Evolutionary conservation across 1,284 basidiomycete genomes (phyloP), one percentile per base, ranked within the genome.

Genomic region (Ceratobasidium sp.): DNA sequence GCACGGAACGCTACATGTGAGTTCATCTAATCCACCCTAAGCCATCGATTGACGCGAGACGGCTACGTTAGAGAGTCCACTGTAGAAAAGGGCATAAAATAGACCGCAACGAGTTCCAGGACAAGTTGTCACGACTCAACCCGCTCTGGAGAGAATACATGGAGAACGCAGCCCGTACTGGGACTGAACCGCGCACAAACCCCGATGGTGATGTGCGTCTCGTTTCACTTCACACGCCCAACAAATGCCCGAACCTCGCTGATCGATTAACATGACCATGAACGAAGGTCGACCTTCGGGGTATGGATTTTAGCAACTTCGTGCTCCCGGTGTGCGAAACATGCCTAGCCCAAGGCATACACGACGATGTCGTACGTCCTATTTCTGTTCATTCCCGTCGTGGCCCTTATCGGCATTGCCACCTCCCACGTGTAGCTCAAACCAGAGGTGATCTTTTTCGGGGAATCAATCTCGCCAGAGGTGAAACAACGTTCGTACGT

Each of bases 201-300:
- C 96, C 96, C 5, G 96, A 97, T 79, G 96, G 96, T 80, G 96
- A 97, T 84, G 95, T 94, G 78, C 73, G 88, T 84, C n/a, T 71
- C 47, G 19, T 31, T n/a, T 44, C 22, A 4, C 15, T 9, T 47
- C 14, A 29, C 56, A 41, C 29, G 29, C 56, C 56, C 24, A 63
- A 24, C 59, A 41, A 11, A 41, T 41, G 36, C 36, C 11, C 11
- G 36, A 64, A 24, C 51, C 59, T 56, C 7, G 44, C 22, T 11
- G 11, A 41, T 41, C 36, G 51, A 11, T 3, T 75, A 31, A 31
- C 54, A 31, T 56, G 54, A 56, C 5, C 29, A 19, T 29, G 29
- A 33, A 5, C 19, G 9, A 78, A 94, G 93, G 90, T 96, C 77
- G 93, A 90, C n/a, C 82, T 96, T 17, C 90, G 92, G 75, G 92